Conservation (phyloP, 108 stramenopile genomes). For the Stephanodiscus triporus region DNA sequence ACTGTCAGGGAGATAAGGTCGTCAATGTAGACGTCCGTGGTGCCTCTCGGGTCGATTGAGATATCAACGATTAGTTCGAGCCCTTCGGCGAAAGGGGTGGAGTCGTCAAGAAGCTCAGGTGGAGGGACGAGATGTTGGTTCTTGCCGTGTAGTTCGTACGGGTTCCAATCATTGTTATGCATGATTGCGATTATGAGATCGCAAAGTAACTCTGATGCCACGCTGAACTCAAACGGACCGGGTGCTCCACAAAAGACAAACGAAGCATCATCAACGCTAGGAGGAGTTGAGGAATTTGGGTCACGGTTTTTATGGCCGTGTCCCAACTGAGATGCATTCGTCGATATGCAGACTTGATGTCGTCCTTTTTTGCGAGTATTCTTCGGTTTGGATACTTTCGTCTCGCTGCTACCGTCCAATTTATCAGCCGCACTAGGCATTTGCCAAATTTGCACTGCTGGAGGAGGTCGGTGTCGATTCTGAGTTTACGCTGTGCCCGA, state of each 20-base stretch:
- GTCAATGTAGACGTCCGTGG: slow-evolving; percentile 8
- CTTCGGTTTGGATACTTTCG: background rate
- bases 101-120: background rate
- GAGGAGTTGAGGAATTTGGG: slow-evolving; percentile 1
- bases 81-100: slow-evolving; percentile 6
- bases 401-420: slow-evolving; percentile 4
- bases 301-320: slow-evolving; percentile 10
- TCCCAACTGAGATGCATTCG: background rate
- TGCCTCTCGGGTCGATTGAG: slow-evolving; percentile 2
- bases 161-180: slow-evolving; percentile 15
- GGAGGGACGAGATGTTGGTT: slow-evolving; percentile 12
- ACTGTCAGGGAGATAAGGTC: background rate
- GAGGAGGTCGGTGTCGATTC: background rate
- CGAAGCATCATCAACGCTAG: slow-evolving; percentile 11
- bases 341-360: slow-evolving; percentile 29
- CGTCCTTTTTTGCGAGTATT: slow-evolving; percentile 10
- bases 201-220: slow-evolving; percentile 14
- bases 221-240: slow-evolving; percentile 25
- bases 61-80: slow-evolving; percentile 18
- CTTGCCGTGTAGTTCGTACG: background rate
- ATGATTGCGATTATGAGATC: slow-evolving; percentile 13
- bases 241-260: slow-evolving; percentile 21
- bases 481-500: slow-evolving; percentile 16
- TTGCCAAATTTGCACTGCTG: slow-evolving; percentile 3
- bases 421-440: background rate